A percentile compares a stretch with the other conserved stretches of the same genome.
Evolutionary conservation across 331 rosid genomes (phyloP).

Genomic region (Rosa hybrid): DNA sequence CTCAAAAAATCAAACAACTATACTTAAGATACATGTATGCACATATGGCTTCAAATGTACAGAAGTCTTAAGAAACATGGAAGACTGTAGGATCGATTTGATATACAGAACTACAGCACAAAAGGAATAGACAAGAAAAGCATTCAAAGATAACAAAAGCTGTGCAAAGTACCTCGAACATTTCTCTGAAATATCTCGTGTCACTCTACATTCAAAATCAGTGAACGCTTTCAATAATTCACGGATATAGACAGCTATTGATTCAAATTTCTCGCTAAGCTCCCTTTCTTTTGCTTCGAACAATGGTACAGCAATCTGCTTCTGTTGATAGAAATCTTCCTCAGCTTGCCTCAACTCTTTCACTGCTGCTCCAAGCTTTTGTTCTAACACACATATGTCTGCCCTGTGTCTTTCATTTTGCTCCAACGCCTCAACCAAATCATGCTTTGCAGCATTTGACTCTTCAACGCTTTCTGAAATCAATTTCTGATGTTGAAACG

Average conservation of each 20-base stretch:
- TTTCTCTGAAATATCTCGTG: slow-evolving; percentile 58
- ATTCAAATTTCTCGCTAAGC: slow-evolving; percentile 56
- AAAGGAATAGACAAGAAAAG: not conserved
- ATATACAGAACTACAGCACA: slow-evolving; percentile 6
- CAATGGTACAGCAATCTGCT: slow-evolving; percentile 38
- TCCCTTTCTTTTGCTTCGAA: slow-evolving; percentile 55
- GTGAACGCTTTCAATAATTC: slow-evolving; percentile 35
- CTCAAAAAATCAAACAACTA: not conserved
- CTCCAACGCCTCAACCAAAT: slow-evolving; percentile 39
- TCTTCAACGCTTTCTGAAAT: slow-evolving; percentile 45
- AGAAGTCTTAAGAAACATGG: not conserved
- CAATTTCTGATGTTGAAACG: slow-evolving; percentile 37
- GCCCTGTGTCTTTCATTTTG: slow-evolving; percentile 44
- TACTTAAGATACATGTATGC: not conserved
- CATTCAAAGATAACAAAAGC: not conserved
- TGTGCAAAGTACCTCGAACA: slow-evolving; percentile 59
- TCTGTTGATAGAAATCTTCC: slow-evolving; percentile 46
- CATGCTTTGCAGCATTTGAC: slow-evolving; percentile 34
- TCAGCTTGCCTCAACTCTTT: slow-evolving; percentile 40
- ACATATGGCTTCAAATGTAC: not conserved
- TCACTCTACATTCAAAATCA: slow-evolving; percentile 61
- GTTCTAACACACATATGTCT: slow-evolving; percentile 30
- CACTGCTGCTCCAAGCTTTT: slow-evolving; percentile 36
- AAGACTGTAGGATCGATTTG: not conserved
- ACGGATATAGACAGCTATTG: slow-evolving; percentile 33